phyloP scores from a whole-genome alignment of 2,329 filamentous ascomycete species.

The Fusarium musae region DNA sequence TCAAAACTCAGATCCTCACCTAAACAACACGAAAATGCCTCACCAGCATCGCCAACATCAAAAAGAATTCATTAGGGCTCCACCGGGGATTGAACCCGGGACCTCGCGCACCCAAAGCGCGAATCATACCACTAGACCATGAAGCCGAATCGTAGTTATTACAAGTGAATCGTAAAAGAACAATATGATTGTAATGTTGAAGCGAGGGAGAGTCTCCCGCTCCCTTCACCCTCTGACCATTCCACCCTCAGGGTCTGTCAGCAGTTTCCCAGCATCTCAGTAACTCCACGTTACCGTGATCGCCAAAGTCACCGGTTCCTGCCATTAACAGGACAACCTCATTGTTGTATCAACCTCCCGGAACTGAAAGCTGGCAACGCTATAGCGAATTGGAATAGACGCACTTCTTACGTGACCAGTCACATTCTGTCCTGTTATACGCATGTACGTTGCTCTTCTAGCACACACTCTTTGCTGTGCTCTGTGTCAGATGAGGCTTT shows the following conservation, averaged over 20 bases:
- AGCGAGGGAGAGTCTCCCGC: rapidly evolving
- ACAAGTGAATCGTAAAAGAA: rapidly evolving
- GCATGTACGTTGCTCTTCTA: neutral
- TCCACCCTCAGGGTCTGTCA: neutral
- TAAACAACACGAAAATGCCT: neutral
- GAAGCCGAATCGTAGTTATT: neutral
- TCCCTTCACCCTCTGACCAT: rapidly evolving
- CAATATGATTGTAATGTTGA: rapidly evolving
- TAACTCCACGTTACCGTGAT: neutral
- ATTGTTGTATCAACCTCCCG: neutral
- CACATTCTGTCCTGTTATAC: no score
- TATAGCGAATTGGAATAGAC: neutral
- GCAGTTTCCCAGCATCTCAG: neutral
- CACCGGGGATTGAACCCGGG: constrained; percentile 58
- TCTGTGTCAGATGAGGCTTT: neutral
- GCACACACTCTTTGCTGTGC: neutral
- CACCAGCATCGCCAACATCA: neutral
- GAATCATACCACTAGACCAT: constrained; percentile 37
- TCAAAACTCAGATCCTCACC: neutral
- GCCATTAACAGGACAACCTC: neutral
- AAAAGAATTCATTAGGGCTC: neutral
- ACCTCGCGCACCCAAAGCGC: constrained; percentile 53
- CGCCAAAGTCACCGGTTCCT: neutral
- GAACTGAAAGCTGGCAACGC: neutral
- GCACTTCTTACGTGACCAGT: neutral